Evolutionary conservation across 2,329 filamentous ascomycete genomes (phyloP), one percentile per base, ranked within the genome.

Genomic region (Sporothrix luriei): DNA sequence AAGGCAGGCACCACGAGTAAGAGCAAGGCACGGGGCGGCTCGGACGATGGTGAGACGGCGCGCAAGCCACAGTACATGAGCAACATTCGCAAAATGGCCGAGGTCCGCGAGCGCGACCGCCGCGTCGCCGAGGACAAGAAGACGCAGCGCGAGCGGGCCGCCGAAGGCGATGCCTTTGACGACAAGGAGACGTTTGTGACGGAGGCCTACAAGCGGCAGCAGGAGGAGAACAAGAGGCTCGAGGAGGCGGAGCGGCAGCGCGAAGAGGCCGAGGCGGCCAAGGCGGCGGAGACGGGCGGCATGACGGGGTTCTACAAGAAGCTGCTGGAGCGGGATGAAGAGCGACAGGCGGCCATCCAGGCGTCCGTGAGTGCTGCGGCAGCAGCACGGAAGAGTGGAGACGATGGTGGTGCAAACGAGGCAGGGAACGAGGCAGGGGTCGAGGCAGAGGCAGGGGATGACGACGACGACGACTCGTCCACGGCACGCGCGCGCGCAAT

Each of bases 101-200:
- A 92, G 69, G 83, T 91, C 69, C 87, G 92, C 69, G 93, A 94
- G 77, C 88, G 92, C 68, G 92, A 95, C 78, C 87, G 90, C 61
- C 83, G 91, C 64, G 89, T 93, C 38, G 92, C 92, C 3, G 89
- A 92, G 76, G 92, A 95, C 80, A 93, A 93, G 79, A 87, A 91
- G 78, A 84, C 95, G 74, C 89, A 91, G 74, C 85, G 89, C 29
- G 92, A 95, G 77, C 85, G 92, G 59, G 91, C 91, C 75, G 89
- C 87, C 0, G 92, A 95, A 77, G 92, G 92, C 21, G 92, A 94
- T 46, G 90, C 91, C 76, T 95, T 88, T 75, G 90, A 86, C 0
- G 92, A 90, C 75, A 95, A 94, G 80, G 92, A 95, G 77, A 92
- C 90, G 79, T 95, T 95, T 74, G 92, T 95, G 46, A 95, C 92